Conservation (phyloP, 768 basidiomycete species). For the Rhodotorula kratochvilovae region DNA sequence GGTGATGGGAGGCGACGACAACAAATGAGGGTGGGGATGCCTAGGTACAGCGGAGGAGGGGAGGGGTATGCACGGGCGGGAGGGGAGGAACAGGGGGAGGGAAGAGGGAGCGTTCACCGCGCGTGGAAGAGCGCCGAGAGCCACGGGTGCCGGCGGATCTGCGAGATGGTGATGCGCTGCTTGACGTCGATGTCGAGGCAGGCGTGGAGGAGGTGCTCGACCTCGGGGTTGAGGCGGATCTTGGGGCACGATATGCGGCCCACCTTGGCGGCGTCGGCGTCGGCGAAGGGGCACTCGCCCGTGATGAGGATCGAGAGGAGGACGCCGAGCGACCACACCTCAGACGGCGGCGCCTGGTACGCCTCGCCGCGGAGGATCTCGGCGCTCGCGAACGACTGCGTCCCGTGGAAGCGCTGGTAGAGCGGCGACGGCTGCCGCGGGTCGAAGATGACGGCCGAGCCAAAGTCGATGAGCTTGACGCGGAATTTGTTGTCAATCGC, state of each 20-base stretch:
- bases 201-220: slow-evolving; percentile 28
- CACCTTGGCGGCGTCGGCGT: slow-evolving; percentile 31
- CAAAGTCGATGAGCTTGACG: slow-evolving; percentile 96
- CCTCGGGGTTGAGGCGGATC: slow-evolving; percentile 15
- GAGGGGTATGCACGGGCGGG: neutral
- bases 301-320: slow-evolving; percentile 51
- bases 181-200: slow-evolving; percentile 35
- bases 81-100: neutral
- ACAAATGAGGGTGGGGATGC: neutral
- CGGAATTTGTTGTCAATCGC: slow-evolving; percentile 46
- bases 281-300: slow-evolving; percentile 49
- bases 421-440: slow-evolving; percentile 60
- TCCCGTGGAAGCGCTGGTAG: slow-evolving; percentile 63
- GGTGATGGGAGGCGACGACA: neutral
- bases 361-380: slow-evolving; percentile 49
- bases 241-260: slow-evolving; percentile 26
- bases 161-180: slow-evolving; percentile 21
- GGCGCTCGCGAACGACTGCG: slow-evolving; percentile 42
- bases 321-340: slow-evolving; percentile 52
- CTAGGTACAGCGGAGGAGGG: neutral
- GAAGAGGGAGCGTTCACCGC: neutral
- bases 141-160: slow-evolving; percentile 35
- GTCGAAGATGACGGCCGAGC: slow-evolving; percentile 74
- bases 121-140: slow-evolving; percentile 10
- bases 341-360: slow-evolving; percentile 50